Evolutionary conservation across 2,329 filamentous ascomycete genomes (phyloP), one percentile per base, ranked within the genome.

Genomic region (Alternaria sp.): DNA sequence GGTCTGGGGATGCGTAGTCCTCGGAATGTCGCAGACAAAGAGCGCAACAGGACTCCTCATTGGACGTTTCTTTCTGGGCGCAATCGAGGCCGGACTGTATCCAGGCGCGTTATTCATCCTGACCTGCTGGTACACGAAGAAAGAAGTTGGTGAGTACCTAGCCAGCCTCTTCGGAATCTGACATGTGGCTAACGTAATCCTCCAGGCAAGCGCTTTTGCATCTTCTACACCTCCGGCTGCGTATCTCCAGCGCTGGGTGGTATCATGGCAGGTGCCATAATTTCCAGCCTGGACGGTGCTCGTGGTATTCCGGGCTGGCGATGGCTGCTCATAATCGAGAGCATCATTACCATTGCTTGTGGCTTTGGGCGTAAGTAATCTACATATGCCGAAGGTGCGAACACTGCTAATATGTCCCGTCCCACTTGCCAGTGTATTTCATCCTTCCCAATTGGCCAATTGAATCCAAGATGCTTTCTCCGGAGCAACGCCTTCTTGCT

Each of bases 161-260:
- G 36, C 36, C 36, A 17, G n/a, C 0, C 4, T 40, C n/a, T 40
- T 6, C n/a, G 36, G n/a, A 2, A 40, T 40, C n/a, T 17, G 36
- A 40, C 0, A 17, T 40, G 36, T 40, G 36, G n/a, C 36, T 40
- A 1, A 40, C 36, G 3, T 17, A 17, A 40, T 40, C 13, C 19
- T 4, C 36, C n/a, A 62, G 60, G 60, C 45, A 62, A 62, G 28
- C 56, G 60, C 13, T 62, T 59, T 44, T 54, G 45, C 23, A 44
- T 62, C 30, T 62, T 59, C 25, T 59, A 52, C 28, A 59, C 60
- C 8, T 58, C 60, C 9, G 32, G 58, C 10, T 62, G 60, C 25
- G 44, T 62, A 5, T 55, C 60, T 19, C 56, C 43, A 23, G 61
- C 57, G 8, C 30, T 52, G 8, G 50, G 57, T 50, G 61, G 61